Evolutionary conservation across 805 yeast species (phyloP).

Genomic region (Candida suzukii): DNA sequence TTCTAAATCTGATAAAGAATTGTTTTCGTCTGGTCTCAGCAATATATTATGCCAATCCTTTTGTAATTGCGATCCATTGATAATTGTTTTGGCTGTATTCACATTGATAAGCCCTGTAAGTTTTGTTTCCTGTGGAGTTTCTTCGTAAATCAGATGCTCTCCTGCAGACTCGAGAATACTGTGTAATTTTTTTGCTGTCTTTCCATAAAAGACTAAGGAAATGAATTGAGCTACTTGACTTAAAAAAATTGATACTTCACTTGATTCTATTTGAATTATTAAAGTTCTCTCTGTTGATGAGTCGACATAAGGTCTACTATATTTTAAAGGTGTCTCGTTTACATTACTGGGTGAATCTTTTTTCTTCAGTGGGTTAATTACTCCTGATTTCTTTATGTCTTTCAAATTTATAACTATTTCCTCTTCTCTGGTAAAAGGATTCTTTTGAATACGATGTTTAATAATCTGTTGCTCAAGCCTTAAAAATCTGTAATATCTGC

Average conservation of each 20-base stretch:
- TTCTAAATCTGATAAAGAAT: too few relatives aligned
- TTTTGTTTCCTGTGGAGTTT: constrained; percentile 5
- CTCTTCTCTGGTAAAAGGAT: constrained; percentile 43
- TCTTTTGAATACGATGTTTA: constrained; percentile 39
- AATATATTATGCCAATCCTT: constrained; percentile 20
- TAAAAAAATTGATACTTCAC: constrained; percentile 25
- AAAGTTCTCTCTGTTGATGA: constrained; percentile 25
- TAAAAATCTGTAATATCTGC: constrained; percentile 67
- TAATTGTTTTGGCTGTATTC: constrained; percentile 10
- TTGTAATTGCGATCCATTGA: constrained; percentile 23
- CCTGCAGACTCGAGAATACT: constrained; percentile 12
- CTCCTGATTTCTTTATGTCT: constrained; percentile 38
- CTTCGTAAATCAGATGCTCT: constrained; percentile 20
- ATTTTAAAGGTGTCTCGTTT: constrained; percentile 18
- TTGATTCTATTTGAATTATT: constrained; percentile 32
- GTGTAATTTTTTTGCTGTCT: constrained; percentile 18
- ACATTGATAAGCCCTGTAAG: constrained; percentile 16
- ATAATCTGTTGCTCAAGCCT: constrained; percentile 68
- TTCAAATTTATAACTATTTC: constrained; percentile 50
- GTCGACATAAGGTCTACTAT: constrained; percentile 43
- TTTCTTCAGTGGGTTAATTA: constrained; percentile 2
- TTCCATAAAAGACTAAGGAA: constrained; percentile 15
- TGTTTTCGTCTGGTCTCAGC: too few relatives aligned
- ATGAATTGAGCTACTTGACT: constrained; percentile 22
- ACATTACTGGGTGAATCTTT: constrained; percentile 1